A percentile compares a stretch with the other conserved stretches of the same genome.
These are phyloP conservation scores for Diaporthe destruens DNA, from an alignment of 2,329 filamentous ascomycete species.

Conservation along the genomic window DNA sequence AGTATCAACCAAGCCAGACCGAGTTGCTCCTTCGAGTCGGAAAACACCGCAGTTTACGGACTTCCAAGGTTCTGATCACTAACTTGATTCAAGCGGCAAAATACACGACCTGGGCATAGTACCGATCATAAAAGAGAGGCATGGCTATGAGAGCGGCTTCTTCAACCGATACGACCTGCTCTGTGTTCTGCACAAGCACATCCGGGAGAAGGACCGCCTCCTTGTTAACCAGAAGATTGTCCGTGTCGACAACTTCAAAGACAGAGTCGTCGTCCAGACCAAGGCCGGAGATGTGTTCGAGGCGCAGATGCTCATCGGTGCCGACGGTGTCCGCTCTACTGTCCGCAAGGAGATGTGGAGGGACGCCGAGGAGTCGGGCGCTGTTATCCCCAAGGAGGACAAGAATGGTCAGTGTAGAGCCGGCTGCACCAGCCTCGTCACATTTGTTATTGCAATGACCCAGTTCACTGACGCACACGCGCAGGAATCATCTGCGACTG, in stretches of 20 bases:
- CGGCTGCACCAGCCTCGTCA: conserved; percentile 39
- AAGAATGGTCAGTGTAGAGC: conserved; percentile 12
- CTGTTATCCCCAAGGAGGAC: conserved; percentile 3
- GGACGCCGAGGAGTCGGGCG: not conserved
- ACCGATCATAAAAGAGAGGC: not conserved
- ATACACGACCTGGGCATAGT: not conserved
- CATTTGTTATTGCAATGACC: not conserved
- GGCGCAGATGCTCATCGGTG: conserved; percentile 37
- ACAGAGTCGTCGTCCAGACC: not conserved
- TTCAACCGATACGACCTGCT: conserved; percentile 23
- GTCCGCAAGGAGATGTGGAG: conserved; percentile 44
- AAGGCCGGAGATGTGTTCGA: not conserved
- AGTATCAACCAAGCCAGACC: not conserved
- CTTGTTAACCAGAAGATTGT: conserved; percentile 19
- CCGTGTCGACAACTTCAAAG: not conserved
- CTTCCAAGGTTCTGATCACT: not conserved
- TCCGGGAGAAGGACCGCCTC: conserved; percentile 17
- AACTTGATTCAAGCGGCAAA: not conserved
- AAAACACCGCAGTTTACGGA: no score
- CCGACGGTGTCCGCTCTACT: conserved; percentile 41
- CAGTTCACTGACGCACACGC: not conserved
- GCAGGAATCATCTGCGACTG: conserved; percentile 12
- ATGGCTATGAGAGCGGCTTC: not conserved
- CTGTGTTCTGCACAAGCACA: conserved; percentile 14
- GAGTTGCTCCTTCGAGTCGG: not conserved